Evolutionary conservation across 495 filamentous ascomycete genomes (phyloP), one percentile per base, ranked within the genome.

Genomic region (Glonium stellatum): DNA sequence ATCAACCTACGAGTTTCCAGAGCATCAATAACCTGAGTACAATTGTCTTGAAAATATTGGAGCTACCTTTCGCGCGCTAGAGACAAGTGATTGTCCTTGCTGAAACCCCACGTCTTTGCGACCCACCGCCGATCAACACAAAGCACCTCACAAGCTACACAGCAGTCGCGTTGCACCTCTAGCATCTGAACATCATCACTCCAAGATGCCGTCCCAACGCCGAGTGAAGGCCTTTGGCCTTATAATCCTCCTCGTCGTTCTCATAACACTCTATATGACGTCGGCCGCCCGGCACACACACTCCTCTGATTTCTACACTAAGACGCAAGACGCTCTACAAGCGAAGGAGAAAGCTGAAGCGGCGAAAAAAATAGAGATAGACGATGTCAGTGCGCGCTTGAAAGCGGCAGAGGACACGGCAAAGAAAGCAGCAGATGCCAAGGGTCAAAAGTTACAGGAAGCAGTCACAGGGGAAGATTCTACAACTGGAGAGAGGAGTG

Each of bases 191-290:
- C 47, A 12, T 12, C 48, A 13, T 25, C 48, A 11, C 48, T 23
- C 19, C 48, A 51, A 48, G 22, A 92, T 92, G 88, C 82, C 84
- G 65, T 87, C 88, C 1, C 78, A 79, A 63, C 82, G 88, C 60
- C 84, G 88, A 57, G 60, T 88, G 51, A 80, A 81, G 49, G 70
- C 82, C 42, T 70, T 88, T 39, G 74, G 78, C 44, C 75, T 87
- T 69, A 70, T 80, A 22, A 71, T 84, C 54, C 66, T 87, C 54
- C 76, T 79, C 57, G 70, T 76, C 54, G 69, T 88, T 51, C 70
- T 88, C 57, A 72, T 81, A 54, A 76, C 81, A 15, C 77, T 90
- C 41, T 89, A 89, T 71, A 80, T 84, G 68, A 84, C 84, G 9
- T 55, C 69, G 0, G 64, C 69, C 13, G 63, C 73, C 10, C 68